A percentile compares a stretch with the other conserved stretches of the same genome.
phyloP scores from a whole-genome alignment of 768 basidiomycete genomes.

The Xanthoconium stramineum region DNA sequence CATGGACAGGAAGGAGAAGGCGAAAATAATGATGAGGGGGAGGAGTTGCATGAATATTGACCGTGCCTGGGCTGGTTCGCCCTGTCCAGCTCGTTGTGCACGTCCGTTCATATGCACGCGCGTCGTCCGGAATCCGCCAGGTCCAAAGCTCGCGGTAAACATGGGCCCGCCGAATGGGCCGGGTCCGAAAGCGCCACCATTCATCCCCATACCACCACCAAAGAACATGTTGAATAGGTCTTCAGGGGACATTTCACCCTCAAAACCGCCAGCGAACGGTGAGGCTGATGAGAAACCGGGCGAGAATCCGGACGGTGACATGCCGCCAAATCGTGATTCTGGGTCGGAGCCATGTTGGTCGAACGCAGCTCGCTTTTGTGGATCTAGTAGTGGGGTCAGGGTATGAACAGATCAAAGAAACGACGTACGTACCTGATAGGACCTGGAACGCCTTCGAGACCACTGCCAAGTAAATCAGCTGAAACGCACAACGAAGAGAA shows the following conservation, averaged over 20 bases:
- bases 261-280: conserved; percentile 57
- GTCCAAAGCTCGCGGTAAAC: conserved; percentile 77
- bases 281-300: conserved; percentile 49
- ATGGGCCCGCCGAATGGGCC: conserved; percentile 49
- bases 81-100: conserved; percentile 34
- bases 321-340: conserved; percentile 74
- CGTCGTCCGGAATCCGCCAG: conserved; percentile 76
- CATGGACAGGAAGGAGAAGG: conserved; percentile 78
- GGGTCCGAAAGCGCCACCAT: conserved; percentile 52
- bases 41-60: conserved; percentile 73
- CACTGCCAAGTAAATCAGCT: conserved; percentile 49
- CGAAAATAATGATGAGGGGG: conserved; percentile 80
- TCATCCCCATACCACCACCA: conserved; percentile 52
- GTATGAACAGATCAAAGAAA: background rate
- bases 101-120: conserved; percentile 46
- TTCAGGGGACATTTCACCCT: conserved; percentile 89
- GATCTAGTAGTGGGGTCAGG: conserved; percentile 43
- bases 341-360: conserved; percentile 88
- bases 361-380: conserved; percentile 84
- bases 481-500: background rate
- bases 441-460: conserved; percentile 98
- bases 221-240: conserved; percentile 99
- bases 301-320: conserved; percentile 52
- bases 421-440: conserved; percentile 57
- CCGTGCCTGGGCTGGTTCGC: conserved; percentile 44